Evolutionary conservation across 139 green algal species (phyloP).

Genomic region (Microglena sp.): DNA sequence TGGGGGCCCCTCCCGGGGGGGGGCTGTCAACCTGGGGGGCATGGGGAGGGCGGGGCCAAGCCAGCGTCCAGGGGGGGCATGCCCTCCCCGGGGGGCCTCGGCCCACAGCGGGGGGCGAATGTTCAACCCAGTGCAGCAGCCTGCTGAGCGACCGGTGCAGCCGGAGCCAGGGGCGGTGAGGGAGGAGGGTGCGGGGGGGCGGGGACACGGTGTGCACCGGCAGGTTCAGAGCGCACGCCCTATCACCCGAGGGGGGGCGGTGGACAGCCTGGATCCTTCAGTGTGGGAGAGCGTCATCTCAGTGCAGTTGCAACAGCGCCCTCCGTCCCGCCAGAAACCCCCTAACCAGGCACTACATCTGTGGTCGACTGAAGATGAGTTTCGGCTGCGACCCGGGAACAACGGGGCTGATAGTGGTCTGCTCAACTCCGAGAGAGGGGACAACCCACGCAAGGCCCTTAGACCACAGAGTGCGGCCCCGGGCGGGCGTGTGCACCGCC

Average conservation of each 20-base stretch:
- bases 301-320: conserved; percentile 17
- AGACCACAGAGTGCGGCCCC: too few relatives aligned
- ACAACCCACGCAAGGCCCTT: too few relatives aligned
- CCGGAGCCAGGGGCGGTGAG: neutral
- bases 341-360: conserved; percentile 41
- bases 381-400: too few relatives aligned
- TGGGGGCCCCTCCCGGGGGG: too few relatives aligned
- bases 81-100: neutral
- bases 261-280: conserved; percentile 22
- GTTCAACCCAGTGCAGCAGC: neutral
- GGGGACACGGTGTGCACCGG: conserved; percentile 1
- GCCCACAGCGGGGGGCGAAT: neutral
- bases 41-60: too few relatives aligned
- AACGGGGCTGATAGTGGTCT: too few relatives aligned
- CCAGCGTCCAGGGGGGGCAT: neutral
- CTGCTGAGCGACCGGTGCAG: neutral
- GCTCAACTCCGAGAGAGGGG: too few relatives aligned
- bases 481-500: too few relatives aligned
- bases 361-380: conserved; percentile 24
- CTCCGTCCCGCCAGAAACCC: conserved; percentile 41
- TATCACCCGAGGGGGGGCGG: conserved; percentile 4
- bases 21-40: too few relatives aligned
- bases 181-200: neutral
- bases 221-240: conserved; percentile 34
- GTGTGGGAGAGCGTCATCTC: conserved; percentile 25